Evolutionary conservation across 1,284 basidiomycete genomes (phyloP), one percentile per base, ranked within the genome.

Genomic region (Xerocomus cyaneibrunnescens): DNA sequence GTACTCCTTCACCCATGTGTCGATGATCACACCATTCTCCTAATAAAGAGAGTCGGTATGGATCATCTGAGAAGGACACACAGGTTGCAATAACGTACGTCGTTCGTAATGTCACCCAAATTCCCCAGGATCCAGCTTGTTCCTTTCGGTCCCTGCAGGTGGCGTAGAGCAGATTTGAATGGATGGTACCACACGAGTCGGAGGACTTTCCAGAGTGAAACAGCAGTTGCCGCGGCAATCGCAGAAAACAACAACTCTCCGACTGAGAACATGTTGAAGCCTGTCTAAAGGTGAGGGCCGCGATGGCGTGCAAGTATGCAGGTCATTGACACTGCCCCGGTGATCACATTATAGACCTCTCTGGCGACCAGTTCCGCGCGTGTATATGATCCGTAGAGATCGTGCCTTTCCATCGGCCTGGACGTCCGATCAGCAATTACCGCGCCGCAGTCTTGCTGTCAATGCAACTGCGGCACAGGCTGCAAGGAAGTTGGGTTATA

Each of bases 1-100:
- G 55, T 83, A 81, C 51, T 80, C 59, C 21, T 71, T 55, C 0
- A 74, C 58, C 85, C 85, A 88, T 55, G n/a, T 27, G 1, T 54
- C 36, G 5, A 35, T 5, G 2, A 47, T 13, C 14, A 2, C 7
- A 3, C 12, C 22, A 22, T 37, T 19, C 7, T 59, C 54, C 57
- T 59, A 17, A 16, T n/a, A 23, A 13, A 31, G 28, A 30, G 4
- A 10, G 7, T 32, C 7, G 27, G 9, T 16, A 19, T 10, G 23
- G 2, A 31, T 17, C 25, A 4, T 28, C n/a, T 19, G 10, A 13
- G 13, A 34, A 13, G 14, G 8, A 39, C 19, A 6, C 32, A 17
- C 7, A n/a, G 14, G 7, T 28, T 7, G 19, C 13, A 34, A 7
- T 5, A 19, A 57, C 57, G 14, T 6, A 56, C 57, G 12, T 59